phyloP scores from a whole-genome alignment of 148 eudicot genomes.

The Spergularia bocconei region DNA sequence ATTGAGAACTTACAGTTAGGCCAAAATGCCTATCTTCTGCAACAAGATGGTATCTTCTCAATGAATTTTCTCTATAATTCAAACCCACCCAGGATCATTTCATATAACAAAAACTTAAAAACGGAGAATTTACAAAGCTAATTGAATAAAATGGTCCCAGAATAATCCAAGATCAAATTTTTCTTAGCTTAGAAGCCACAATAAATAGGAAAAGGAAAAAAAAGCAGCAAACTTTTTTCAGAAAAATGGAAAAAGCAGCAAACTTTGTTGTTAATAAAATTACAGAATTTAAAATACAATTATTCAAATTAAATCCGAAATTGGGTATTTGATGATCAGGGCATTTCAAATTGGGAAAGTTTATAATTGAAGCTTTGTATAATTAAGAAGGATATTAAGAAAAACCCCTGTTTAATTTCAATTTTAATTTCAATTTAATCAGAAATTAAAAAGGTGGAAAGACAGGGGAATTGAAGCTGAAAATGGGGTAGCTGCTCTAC shows the following conservation, averaged over 20 bases:
- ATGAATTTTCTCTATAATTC: conserved; percentile 13
- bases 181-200: conserved; percentile 28
- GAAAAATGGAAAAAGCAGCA: not conserved
- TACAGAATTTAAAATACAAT: not conserved
- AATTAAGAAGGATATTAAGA: not conserved
- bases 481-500: not conserved
- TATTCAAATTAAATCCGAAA: too few species aligned
- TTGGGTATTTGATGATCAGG: not conserved
- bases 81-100: conserved; percentile 1
- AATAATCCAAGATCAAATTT: conserved; percentile 15
- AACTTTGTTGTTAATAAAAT: not conserved
- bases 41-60: conserved; percentile 1
- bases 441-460: not conserved
- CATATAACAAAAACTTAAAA: not conserved
- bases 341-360: not conserved
- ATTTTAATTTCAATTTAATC: not conserved
- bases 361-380: not conserved
- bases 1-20: conserved; percentile 15
- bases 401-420: not conserved
- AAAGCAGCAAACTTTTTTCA: conserved; percentile 5
- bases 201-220: conserved; percentile 10
- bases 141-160: conserved; percentile 2
- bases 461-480: not conserved
- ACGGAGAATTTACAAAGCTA: not conserved
- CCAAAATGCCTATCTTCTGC: conserved; percentile 21